Base-by-base conservation (phyloP, 768 basidiomycete species). In the Pulveroboletus sp. region DNA sequence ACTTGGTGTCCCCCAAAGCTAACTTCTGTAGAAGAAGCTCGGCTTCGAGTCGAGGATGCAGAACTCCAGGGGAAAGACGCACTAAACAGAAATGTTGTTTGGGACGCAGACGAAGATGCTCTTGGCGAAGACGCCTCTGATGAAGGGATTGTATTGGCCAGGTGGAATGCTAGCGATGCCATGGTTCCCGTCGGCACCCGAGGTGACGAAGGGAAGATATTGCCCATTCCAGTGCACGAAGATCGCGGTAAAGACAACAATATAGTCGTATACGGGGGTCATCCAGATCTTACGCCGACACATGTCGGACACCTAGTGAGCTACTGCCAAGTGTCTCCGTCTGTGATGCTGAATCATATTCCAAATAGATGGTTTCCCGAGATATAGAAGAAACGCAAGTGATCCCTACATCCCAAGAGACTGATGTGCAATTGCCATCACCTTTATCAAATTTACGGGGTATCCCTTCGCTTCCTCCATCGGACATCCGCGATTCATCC, bases 51-150 rank as follows among this genome's bases (percentile, higher is more conserved):
- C 8, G 72, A 80, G 36, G 78, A 88, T 63, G 73, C 73, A 2
- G 79, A 84, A 51, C 71, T 75, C 28, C 87, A 89, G 61, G 69
- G 67, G 46, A 70, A 73, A 54, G 89, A 90, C 51, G 86, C 88
- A 2, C 60, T 73, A 28, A 65, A 70, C 10, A 76, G 89, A 50
- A 80, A 76, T 41, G 67, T 89, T 24, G 78, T 83, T 8, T 92
- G 88, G 87, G 69, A 71, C 50, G 76, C 75, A 18, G 82, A 82
- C 46, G 57, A 61, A 12, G 85, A 87, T 60, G 82, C 80, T 7
- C 75, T 80, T 10, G 80, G 80, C 8, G 83, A 86, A 44, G 77
- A 77, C 27, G 41, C 60, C 12, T 58, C 58, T 10, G 59, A 59
- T 35, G 63, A 67, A 15, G 60, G 59, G 15, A 61, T 68, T 30